Evolutionary conservation across 2,329 filamentous ascomycete genomes (phyloP), one percentile per base, ranked within the genome.

Genomic region (Escovopsis sp.): DNA sequence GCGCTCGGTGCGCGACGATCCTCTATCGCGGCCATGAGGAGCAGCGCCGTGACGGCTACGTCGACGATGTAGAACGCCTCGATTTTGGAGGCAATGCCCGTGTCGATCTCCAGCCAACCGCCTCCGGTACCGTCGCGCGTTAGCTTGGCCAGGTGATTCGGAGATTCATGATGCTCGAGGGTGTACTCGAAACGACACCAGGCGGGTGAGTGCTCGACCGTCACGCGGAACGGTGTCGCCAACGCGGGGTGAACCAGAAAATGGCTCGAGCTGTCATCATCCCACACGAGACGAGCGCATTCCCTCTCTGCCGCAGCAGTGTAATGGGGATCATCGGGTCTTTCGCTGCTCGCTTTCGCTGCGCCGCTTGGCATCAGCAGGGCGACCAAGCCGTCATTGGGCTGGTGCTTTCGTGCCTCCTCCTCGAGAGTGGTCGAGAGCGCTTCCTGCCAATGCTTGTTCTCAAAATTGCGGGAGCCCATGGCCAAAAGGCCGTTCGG

Each of bases 221-320:
- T 69, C 31, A 80, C 64, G 55, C 72, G 70, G 54, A 81, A 81
- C 1, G 76, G 76, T 35, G 72, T 71, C n/a, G 72, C 70, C 14
- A 80, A 65, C 0, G 74, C 71, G 2, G 74, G 74, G 53, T 80
- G 76, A 25, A 72, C 74, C n/a, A 81, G 64, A 55, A 74, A 81
- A 56, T 78, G 70, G 50, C 63, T 70, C 6, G 60, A 57, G 43
- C 64, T 70, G 52, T 81, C 76, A 27, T 73, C 71, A 52, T 81
- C 76, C 73, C 79, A 86, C n/a, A 83, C 74, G 2, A 88, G 70
- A 2, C 78, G 70, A 20, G 76, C 82, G 50, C 75, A 78, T 59
- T 86, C 81, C 29, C 72, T 69, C 54, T 82, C 76, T 0, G 81
- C 81, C 30, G 78, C 72, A 44, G 68, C 67, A 4, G 78, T 67